Evolutionary conservation across 805 yeast species (phyloP).

Genomic region (Candida chauliodis): DNA sequence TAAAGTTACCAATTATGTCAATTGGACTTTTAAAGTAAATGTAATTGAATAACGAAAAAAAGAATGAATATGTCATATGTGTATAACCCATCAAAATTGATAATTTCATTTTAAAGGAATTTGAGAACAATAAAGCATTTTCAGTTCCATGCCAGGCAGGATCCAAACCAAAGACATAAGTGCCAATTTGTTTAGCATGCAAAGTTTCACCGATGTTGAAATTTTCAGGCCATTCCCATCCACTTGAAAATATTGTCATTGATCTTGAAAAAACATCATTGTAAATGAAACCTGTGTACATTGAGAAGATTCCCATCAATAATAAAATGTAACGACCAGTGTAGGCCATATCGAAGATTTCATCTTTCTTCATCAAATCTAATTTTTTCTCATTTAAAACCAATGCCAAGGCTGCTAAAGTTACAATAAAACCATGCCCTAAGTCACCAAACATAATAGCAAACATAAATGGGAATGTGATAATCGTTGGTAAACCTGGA

Average conservation of each 20-base stretch:
- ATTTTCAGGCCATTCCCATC: constrained; percentile 89
- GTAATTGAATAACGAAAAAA: constrained; percentile 82
- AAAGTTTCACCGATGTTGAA: constrained; percentile 69
- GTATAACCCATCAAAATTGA: constrained; percentile 91
- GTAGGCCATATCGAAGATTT: constrained; percentile 94
- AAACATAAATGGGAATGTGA: constrained; percentile 97
- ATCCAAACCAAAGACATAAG: constrained; percentile 84
- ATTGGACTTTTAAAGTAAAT: constrained; percentile 62
- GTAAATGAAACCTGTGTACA: constrained; percentile 91
- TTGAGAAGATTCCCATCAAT: constrained; percentile 91
- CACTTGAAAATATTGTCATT: constrained; percentile 80
- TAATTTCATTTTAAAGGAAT: constrained; percentile 96
- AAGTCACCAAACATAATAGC: constrained; percentile 99
- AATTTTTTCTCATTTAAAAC: constrained; percentile 74
- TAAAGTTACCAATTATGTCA: constrained; percentile 87
- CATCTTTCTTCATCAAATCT: constrained; percentile 72
- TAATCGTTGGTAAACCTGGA: constrained; percentile 91
- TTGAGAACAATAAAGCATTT: constrained; percentile 82
- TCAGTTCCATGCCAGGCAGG: constrained; percentile 98
- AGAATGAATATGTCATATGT: constrained; percentile 89
- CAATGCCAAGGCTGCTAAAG: constrained; percentile 65
- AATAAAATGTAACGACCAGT: constrained; percentile 87
- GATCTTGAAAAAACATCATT: constrained; percentile 92
- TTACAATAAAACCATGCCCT: constrained; percentile 89
- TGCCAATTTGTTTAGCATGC: constrained; percentile 62